Conservation (phyloP, 805 yeast species). For the Myxozyma sirexii region DNA sequence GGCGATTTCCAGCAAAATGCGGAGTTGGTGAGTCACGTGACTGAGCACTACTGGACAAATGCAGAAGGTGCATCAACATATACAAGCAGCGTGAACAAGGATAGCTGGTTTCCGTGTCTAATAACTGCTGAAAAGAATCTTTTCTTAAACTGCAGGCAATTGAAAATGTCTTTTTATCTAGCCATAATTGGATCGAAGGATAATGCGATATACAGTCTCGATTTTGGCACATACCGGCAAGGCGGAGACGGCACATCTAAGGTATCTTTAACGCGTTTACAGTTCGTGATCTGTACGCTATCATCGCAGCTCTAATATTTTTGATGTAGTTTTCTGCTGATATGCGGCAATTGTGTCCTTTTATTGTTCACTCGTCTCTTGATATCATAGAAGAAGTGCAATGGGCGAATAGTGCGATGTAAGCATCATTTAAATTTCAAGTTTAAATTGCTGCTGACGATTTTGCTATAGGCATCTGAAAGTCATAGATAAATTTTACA, state of each 20-base stretch:
- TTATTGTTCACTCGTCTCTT: slow-evolving; percentile 81
- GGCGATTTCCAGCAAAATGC: no score
- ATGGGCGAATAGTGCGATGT: slow-evolving; percentile 66
- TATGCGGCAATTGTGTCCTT: slow-evolving; percentile 80
- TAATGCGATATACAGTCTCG: slow-evolving; percentile 83
- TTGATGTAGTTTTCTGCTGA: slow-evolving; percentile 59
- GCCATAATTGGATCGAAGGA: slow-evolving; percentile 87
- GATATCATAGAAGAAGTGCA: slow-evolving; percentile 91
- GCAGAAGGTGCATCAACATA: no score
- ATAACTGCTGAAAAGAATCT: no score
- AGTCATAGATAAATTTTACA: slow-evolving; percentile 82
- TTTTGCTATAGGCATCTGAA: slow-evolving; percentile 55
- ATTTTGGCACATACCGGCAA: slow-evolving; percentile 73
- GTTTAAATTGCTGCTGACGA: neutral
- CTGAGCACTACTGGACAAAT: no score
- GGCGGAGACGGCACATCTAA: slow-evolving; percentile 64
- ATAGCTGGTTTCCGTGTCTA: no score
- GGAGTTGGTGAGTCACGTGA: no score
- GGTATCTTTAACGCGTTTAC: slow-evolving; percentile 27
- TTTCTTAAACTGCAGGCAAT: no score
- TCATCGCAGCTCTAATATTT: neutral
- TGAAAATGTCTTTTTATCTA: slow-evolving; percentile 75
- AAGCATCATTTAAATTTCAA: neutral
- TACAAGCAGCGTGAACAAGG: no score
- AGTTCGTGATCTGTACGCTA: neutral